These are phyloP conservation scores for Candida argentea DNA, from an alignment of 805 yeast genomes.

Conservation along the genomic window DNA sequence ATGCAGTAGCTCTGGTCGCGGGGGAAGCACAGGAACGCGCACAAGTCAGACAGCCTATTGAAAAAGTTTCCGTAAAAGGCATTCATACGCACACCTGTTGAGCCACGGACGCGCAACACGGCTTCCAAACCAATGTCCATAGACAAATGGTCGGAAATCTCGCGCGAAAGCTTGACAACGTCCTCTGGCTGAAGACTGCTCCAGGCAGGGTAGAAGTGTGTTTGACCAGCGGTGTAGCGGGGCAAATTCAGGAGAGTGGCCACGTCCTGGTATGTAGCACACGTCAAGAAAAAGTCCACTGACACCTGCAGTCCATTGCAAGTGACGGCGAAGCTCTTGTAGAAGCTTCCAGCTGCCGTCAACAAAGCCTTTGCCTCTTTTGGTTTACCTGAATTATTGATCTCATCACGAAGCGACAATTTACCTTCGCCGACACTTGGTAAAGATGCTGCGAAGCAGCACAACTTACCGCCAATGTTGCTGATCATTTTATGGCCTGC, in stretches of 20 bases:
- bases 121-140: constrained; percentile 91
- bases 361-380: constrained; percentile 74
- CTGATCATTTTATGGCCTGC: constrained; percentile 74
- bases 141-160: constrained; percentile 76
- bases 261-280: constrained; percentile 81
- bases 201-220: constrained; percentile 97
- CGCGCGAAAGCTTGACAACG: constrained; percentile 76
- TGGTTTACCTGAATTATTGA: constrained; percentile 59
- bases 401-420: constrained; percentile 70
- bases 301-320: constrained; percentile 88
- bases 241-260: constrained; percentile 87
- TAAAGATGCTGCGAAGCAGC: constrained; percentile 67
- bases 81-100: constrained; percentile 76
- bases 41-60: constrained; percentile 87
- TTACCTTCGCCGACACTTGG: constrained; percentile 85
- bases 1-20: constrained; percentile 91
- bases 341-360: constrained; percentile 71
- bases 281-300: constrained; percentile 83
- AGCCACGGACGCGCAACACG: constrained; percentile 91
- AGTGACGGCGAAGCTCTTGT: constrained; percentile 90
- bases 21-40: constrained; percentile 96
- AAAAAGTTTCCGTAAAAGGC: constrained; percentile 92
- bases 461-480: constrained; percentile 81
- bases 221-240: constrained; percentile 92
- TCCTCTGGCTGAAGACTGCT: constrained; percentile 71